phyloP scores from a whole-genome alignment of 108 stramenopile species.

The Seminavis robusta region DNA sequence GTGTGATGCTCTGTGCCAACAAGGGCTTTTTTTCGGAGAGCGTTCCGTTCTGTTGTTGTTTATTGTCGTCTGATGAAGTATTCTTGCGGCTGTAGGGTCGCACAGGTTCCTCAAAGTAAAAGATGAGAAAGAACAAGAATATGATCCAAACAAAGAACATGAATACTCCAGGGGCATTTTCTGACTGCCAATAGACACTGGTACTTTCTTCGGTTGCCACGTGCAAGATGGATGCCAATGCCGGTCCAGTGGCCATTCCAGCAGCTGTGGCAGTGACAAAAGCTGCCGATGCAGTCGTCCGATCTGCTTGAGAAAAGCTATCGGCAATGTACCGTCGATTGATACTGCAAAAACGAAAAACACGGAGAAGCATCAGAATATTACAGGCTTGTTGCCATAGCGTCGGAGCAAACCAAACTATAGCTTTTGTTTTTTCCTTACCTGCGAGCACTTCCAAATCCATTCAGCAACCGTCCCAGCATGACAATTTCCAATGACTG shows the following conservation, averaged over 20 bases:
- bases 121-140: slow-evolving; percentile 29
- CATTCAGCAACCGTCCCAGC: slow-evolving; percentile 80
- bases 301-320: slow-evolving; percentile 55
- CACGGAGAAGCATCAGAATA: too few relatives aligned
- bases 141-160: slow-evolving; percentile 71
- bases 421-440: too few relatives aligned
- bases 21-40: slow-evolving; percentile 22
- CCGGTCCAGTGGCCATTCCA: slow-evolving; percentile 90
- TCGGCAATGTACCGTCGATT: slow-evolving; percentile 95
- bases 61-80: neutral
- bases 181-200: slow-evolving; percentile 37
- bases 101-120: slow-evolving; percentile 73
- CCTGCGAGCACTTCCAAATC: slow-evolving; percentile 86
- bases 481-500: slow-evolving; percentile 77
- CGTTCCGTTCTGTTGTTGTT: neutral
- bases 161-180: slow-evolving; percentile 68
- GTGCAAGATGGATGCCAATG: slow-evolving; percentile 59
- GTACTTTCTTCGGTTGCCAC: neutral
- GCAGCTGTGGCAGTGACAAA: slow-evolving; percentile 83
- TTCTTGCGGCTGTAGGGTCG: slow-evolving; percentile 10
- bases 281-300: slow-evolving; percentile 80
- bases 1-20: too few relatives aligned
- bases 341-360: too few relatives aligned
- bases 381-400: too few relatives aligned
- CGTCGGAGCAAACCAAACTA: too few relatives aligned